Percentiles rank a stretch among this genome's conserved stretches.
phyloP scores from a whole-genome alignment of 2,329 filamentous ascomycete species.

The Exophiala sideris region DNA sequence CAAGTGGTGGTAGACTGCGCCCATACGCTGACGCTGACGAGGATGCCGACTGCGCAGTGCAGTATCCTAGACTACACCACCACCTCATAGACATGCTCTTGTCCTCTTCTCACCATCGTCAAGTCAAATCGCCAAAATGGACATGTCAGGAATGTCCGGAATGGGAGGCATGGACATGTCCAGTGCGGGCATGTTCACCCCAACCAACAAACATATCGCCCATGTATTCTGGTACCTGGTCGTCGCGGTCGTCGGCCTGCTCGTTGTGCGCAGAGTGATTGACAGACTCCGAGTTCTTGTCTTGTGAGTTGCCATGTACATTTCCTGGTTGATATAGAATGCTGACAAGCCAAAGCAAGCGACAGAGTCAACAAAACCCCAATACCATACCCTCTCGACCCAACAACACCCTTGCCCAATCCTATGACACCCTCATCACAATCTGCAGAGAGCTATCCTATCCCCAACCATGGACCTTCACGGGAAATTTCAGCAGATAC shows the following conservation, averaged over 20 bases:
- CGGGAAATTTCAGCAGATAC: conserved; percentile 16
- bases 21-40: too few species aligned
- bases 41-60: too few species aligned
- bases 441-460: conserved; percentile 22
- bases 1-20: too few species aligned
- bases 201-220: conserved; percentile 20
- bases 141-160: conserved; percentile 22
- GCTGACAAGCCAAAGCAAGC: conserved; percentile 1
- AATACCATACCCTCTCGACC: conserved; percentile 14
- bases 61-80: too few species aligned
- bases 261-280: conserved; percentile 10
- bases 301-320: not conserved
- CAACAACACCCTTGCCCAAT: conserved; percentile 17
- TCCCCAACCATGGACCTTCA: conserved; percentile 19
- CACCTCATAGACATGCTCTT: too few species aligned
- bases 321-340: not conserved
- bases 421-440: conserved; percentile 20
- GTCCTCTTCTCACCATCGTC: not conserved
- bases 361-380: conserved; percentile 7
- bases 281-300: conserved; percentile 8
- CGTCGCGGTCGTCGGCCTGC: conserved; percentile 13
- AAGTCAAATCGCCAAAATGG: conserved; percentile 7
- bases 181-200: conserved; percentile 20
- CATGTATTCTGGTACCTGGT: conserved; percentile 25
- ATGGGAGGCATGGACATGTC: conserved; percentile 28